Conservation (phyloP, 805 yeast species). For the Metschnikowia baotianmanensis region DNA sequence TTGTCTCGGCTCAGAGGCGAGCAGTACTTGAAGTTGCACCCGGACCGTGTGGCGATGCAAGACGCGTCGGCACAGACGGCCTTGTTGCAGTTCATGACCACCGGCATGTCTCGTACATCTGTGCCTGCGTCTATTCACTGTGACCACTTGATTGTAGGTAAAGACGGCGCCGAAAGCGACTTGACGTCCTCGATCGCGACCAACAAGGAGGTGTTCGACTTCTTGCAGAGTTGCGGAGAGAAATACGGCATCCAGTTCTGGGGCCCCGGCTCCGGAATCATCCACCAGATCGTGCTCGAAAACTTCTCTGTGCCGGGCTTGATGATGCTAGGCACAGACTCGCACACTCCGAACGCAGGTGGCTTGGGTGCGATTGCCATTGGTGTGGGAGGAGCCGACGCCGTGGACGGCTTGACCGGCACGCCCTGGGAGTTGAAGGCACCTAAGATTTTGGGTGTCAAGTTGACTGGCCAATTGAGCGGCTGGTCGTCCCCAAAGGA, state of each 20-base stretch:
- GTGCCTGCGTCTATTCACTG: slow-evolving; percentile 97
- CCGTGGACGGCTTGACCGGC: slow-evolving; percentile 95
- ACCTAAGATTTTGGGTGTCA: slow-evolving; percentile 91
- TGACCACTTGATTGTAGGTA: slow-evolving; percentile 97
- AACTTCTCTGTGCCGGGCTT: slow-evolving; percentile 96
- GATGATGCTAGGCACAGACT: slow-evolving; percentile 97
- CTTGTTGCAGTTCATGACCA: slow-evolving; percentile 96
- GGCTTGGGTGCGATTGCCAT: slow-evolving; percentile 98
- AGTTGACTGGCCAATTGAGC: slow-evolving; percentile 79
- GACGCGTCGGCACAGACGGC: slow-evolving; percentile 99
- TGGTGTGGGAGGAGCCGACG: slow-evolving; percentile 99
- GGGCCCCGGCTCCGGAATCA: slow-evolving; percentile 99
- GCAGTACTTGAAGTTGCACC: slow-evolving; percentile 86
- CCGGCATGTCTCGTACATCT: slow-evolving; percentile 81
- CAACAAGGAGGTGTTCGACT: slow-evolving; percentile 94
- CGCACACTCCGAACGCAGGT: slow-evolving; percentile 99
- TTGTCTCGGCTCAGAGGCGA: slow-evolving; percentile 71
- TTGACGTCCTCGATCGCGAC: slow-evolving; percentile 75
- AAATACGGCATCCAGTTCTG: slow-evolving; percentile 97
- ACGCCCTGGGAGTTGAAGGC: slow-evolving; percentile 99
- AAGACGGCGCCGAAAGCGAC: slow-evolving; percentile 86
- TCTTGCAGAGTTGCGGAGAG: slow-evolving; percentile 87
- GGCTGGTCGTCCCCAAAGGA: slow-evolving; percentile 99
- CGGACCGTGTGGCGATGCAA: slow-evolving; percentile 99
- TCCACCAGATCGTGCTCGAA: slow-evolving; percentile 96